Evolutionary conservation across 2,329 filamentous ascomycete genomes (phyloP).

Genomic region (Fusarium nematophilum): DNA sequence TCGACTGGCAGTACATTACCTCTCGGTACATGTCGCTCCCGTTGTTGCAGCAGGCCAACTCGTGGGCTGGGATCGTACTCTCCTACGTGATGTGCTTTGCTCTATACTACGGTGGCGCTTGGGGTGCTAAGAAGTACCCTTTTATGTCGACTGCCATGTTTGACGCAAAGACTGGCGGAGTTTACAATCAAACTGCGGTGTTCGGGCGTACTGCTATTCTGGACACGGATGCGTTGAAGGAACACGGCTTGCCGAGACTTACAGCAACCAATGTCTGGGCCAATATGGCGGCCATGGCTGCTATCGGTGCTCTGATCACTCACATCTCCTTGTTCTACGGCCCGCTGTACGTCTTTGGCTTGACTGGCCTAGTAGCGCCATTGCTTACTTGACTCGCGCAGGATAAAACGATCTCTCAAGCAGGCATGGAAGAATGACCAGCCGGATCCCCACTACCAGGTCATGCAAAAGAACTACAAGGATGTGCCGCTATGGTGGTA

Average conservation of each 20-base stretch:
- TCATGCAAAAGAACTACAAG: conserved; percentile 55
- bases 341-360: no score
- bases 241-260: conserved; percentile 42
- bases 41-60: conserved; percentile 52
- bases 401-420: no score
- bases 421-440: conserved; percentile 31
- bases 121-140: conserved; percentile 48
- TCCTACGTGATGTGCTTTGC: conserved; percentile 51
- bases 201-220: conserved; percentile 40
- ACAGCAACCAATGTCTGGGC: conserved; percentile 44
- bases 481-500: conserved; percentile 54
- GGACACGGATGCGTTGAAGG: conserved; percentile 41
- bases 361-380: no score
- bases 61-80: conserved; percentile 50
- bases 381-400: no score
- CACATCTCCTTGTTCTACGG: conserved; percentile 37
- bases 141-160: conserved; percentile 49
- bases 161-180: conserved; percentile 38
- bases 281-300: conserved; percentile 47
- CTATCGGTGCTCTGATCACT: conserved; percentile 35
- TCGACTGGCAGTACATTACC: conserved; percentile 59
- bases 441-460: conserved; percentile 54
- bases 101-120: conserved; percentile 56
- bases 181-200: conserved; percentile 36
- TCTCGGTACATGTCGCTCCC: conserved; percentile 51